phyloP scores from a whole-genome alignment of 768 basidiomycete species.

The Cystobasidium tubakii region DNA sequence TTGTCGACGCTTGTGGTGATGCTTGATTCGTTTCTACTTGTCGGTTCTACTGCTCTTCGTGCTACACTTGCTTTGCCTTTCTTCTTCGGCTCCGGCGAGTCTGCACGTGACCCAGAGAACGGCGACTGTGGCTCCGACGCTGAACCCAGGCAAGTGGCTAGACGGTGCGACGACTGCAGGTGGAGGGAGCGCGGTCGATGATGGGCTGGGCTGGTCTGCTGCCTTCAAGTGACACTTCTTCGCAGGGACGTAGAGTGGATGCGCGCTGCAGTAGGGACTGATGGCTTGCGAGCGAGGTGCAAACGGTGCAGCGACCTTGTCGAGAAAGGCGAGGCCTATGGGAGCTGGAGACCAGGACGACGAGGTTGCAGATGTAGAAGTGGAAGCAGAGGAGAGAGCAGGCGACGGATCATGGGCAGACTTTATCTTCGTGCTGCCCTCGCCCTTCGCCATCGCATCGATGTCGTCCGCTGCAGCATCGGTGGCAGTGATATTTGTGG shows the following conservation, averaged over 20 bases:
- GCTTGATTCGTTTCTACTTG: too few relatives aligned
- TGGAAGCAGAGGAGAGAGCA: neutral
- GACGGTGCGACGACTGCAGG: neutral
- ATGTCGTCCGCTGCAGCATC: neutral
- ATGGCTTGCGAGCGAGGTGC: neutral
- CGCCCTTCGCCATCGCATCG: constrained; percentile 7
- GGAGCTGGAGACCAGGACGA: neutral
- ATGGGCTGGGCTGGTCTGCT: neutral
- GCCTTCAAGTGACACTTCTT: neutral
- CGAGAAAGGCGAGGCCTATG: neutral
- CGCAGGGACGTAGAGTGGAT: neutral
- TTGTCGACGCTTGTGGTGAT: too few relatives aligned
- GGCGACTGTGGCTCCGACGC: too few relatives aligned
- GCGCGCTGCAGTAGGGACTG: neutral
- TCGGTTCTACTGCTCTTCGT: too few relatives aligned
- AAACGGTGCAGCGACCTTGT: neutral
- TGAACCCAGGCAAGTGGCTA: neutral
- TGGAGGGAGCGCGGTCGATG: neutral
- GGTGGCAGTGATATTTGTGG: neutral
- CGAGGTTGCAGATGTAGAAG: neutral
- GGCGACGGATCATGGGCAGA: neutral
- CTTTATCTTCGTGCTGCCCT: too few relatives aligned
- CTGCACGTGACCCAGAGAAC: neutral
- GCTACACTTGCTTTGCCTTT: too few relatives aligned
- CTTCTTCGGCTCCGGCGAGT: too few relatives aligned